Conservation (phyloP, 2,329 filamentous ascomycete genomes). For the Rhynchosporium secalis region DNA sequence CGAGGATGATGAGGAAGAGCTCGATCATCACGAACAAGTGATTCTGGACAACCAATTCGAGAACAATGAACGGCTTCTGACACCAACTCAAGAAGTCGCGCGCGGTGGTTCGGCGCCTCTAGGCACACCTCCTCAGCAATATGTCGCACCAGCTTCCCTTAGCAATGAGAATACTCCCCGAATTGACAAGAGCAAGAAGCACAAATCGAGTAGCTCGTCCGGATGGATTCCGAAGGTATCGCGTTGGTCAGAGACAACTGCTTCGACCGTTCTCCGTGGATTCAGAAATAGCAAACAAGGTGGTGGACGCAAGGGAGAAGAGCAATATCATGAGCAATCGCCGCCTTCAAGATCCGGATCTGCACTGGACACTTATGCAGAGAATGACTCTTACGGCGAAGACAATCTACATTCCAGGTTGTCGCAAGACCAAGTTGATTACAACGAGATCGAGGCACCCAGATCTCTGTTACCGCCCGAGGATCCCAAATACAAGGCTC, state of each 20-base stretch:
- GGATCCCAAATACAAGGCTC: slow-evolving; percentile 79
- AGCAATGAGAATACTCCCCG: slow-evolving; percentile 80
- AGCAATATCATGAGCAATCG: slow-evolving; percentile 42
- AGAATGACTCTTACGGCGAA: slow-evolving; percentile 57
- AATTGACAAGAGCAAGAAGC: slow-evolving; percentile 74
- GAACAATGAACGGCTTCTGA: slow-evolving; percentile 60
- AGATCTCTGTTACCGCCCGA: slow-evolving; percentile 44
- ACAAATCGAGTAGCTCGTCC: slow-evolving; percentile 82
- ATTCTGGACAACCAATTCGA: slow-evolving; percentile 56
- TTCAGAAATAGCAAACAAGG: slow-evolving; percentile 66
- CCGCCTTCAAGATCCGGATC: slow-evolving; percentile 75
- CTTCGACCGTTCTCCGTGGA: slow-evolving; percentile 79
- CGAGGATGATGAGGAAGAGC: slow-evolving; percentile 70
- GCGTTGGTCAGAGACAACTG: slow-evolving; percentile 94
- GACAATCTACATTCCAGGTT: slow-evolving; percentile 62
- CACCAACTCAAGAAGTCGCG: slow-evolving; percentile 56
- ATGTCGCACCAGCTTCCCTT: slow-evolving; percentile 43
- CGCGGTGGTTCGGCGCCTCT: slow-evolving; percentile 56
- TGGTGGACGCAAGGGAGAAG: slow-evolving; percentile 61
- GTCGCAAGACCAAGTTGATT: slow-evolving; percentile 49
- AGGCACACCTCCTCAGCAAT: slow-evolving; percentile 58
- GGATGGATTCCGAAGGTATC: slow-evolving; percentile 88
- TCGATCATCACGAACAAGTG: slow-evolving; percentile 47
- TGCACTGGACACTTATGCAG: slow-evolving; percentile 66
- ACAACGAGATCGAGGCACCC: slow-evolving; percentile 33